A percentile compares a stretch with the other conserved stretches of the same genome.
These are phyloP conservation scores for Coniochaeta sp. DNA, from an alignment of 2,329 filamentous ascomycete species.

Conservation along the genomic window DNA sequence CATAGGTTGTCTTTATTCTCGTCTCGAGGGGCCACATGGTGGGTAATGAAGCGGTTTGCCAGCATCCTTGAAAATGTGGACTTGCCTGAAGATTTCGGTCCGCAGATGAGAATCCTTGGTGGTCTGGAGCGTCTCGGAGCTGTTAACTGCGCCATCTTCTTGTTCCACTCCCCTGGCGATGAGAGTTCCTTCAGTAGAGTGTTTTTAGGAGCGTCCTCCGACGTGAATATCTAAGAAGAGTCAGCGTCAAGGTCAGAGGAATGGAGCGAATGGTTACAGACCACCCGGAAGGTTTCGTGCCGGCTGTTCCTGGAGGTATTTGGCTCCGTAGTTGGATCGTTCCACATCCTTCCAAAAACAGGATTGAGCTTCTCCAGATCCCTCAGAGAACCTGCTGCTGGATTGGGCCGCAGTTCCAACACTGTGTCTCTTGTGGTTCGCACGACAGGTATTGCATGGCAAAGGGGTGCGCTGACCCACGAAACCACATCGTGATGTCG, in stretches of 20 bases:
- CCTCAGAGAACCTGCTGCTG: slow-evolving; percentile 38
- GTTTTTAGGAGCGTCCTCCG: slow-evolving; percentile 43
- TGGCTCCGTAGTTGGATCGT: slow-evolving; percentile 25
- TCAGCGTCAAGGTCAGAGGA: slow-evolving; percentile 12
- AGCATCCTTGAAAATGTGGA: slow-evolving; percentile 66
- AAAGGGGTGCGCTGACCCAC: slow-evolving; percentile 60
- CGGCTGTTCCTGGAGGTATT: not conserved
- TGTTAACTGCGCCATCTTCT: slow-evolving; percentile 41
- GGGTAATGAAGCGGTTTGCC: slow-evolving; percentile 58
- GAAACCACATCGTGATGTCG: slow-evolving; percentile 35
- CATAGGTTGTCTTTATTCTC: slow-evolving; percentile 5
- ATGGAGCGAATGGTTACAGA: not conserved
- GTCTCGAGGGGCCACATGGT: slow-evolving; percentile 18
- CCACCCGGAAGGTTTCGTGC: slow-evolving; percentile 7
- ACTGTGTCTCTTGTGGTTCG: slow-evolving; percentile 40
- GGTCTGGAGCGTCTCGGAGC: slow-evolving; percentile 25
- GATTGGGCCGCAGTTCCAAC: slow-evolving; percentile 50
- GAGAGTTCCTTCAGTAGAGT: slow-evolving; percentile 45
- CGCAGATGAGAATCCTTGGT: slow-evolving; percentile 52
- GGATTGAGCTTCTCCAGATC: slow-evolving; percentile 55
- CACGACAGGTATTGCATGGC: slow-evolving; percentile 63
- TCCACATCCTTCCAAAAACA: slow-evolving; percentile 61
- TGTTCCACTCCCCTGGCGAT: slow-evolving; percentile 55
- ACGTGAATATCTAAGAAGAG: slow-evolving; percentile 40
- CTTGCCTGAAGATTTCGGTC: slow-evolving; percentile 67